A percentile compares a stretch with the other conserved stretches of the same genome.
Evolutionary conservation across 306 rosid genomes (phyloP).

Genomic region (Pyrus betulifolia): DNA sequence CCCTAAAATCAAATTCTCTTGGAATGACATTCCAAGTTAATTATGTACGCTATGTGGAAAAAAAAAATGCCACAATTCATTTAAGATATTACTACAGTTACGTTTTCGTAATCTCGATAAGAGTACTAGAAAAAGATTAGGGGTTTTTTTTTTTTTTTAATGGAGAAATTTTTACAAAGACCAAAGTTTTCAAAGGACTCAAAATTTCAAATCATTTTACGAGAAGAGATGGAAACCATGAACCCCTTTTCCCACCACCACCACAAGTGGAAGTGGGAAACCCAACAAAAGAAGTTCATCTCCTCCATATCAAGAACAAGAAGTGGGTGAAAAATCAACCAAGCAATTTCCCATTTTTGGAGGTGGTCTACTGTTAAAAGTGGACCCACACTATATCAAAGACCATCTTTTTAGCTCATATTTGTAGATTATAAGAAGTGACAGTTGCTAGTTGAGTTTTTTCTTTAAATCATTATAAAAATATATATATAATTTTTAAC

Average conservation of each 20-base stretch:
- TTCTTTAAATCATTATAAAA: too few relatives aligned
- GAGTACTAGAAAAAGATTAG: not conserved
- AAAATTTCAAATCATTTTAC: not conserved
- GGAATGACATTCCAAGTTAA: not conserved
- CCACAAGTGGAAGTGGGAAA: not conserved
- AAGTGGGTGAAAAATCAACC: not conserved
- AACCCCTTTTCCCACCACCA: not conserved
- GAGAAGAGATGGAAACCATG: not conserved
- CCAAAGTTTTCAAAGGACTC: not conserved
- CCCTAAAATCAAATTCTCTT: not conserved
- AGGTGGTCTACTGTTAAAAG: not conserved
- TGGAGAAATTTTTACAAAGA: not conserved
- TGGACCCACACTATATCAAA: not conserved
- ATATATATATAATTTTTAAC: fast-evolving
- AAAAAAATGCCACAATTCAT: too few relatives aligned
- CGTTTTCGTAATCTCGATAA: not conserved
- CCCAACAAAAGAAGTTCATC: not conserved
- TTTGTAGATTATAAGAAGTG: too few relatives aligned
- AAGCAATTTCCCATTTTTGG: not conserved
- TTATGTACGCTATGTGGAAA: too few relatives aligned
- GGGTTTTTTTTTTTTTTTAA: not conserved
- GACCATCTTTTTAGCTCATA: too few relatives aligned
- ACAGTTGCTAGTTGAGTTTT: too few relatives aligned
- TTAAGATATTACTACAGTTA: too few relatives aligned
- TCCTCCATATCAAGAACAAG: not conserved